Evolutionary conservation across 495 filamentous ascomycete species (phyloP), one percentile per base, ranked within the genome.

Genomic region (Aspergillus egyptiacus): DNA sequence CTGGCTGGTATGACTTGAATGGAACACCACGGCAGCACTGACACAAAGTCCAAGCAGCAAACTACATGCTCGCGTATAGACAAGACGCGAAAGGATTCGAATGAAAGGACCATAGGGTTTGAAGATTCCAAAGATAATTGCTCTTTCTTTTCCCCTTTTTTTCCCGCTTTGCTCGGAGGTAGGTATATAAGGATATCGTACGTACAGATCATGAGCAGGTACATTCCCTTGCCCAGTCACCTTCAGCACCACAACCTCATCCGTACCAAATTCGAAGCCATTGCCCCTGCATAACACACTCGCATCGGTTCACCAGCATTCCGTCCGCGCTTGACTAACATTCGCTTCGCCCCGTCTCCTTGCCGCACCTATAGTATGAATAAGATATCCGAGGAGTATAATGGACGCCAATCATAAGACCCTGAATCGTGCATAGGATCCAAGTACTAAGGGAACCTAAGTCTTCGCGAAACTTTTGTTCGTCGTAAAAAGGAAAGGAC

Each of bases 351-450:
- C 53, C 60, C 57, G 41, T 60, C 50, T 65, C 51, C 56, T 60
- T 56, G 60, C 46, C 55, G 51, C 53, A 63, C 50, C 50, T 54
- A 58, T 56, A 53, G 46, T 55, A 57, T 45, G 54, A 60, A 52
- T 54, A 51, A 61, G 53, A 55, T 60, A 66, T 56, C 56, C 56
- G 53, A 55, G 61, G 61, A 65, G 63, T 67, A 66, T 56, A 70
- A 63, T 63, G 65, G 67, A 70, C 69, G 69, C 68, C 68, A 67
- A 64, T 68, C 66, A 59, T 71, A 63, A 72, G 67, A 65, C 49
- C 66, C 62, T 64, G 59, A 63, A 44, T 52, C 58, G 37, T 60
- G 52, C 50, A 55, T 58, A 59, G 59, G 46, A 60, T 54, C 59
- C 59, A 62, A 64, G 59, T 49, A 58, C 41, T 58, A 47, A 53